Percentiles rank a stretch among this genome's conserved stretches.
These are phyloP conservation scores for Penicillium bovifimosum DNA, from an alignment of 495 filamentous ascomycete species.

Conservation along the genomic window DNA sequence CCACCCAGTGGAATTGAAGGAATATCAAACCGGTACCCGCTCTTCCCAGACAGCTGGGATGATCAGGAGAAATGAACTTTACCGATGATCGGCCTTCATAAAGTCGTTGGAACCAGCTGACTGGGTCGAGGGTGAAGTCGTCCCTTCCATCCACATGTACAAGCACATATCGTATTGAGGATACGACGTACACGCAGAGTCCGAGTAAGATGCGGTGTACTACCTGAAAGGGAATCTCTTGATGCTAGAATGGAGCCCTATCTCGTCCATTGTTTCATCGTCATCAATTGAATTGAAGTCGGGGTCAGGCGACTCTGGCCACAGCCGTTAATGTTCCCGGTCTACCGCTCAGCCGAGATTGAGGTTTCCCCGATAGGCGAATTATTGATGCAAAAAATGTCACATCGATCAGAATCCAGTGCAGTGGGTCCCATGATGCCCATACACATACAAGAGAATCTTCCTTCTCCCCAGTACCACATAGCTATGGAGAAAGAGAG, in stretches of 20 bases:
- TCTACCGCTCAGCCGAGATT: background rate
- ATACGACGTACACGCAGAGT: too few species aligned
- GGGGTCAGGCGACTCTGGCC: too few species aligned
- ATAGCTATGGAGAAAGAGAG: background rate
- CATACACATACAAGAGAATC: background rate
- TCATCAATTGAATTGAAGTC: background rate
- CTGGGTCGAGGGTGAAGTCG: background rate
- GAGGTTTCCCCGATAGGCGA: background rate
- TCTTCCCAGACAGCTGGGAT: constrained; percentile 1
- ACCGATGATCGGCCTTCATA: background rate
- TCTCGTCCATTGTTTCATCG: constrained; percentile 2
- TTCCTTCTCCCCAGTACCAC: background rate
- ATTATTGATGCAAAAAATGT: background rate
- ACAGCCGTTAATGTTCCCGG: background rate
- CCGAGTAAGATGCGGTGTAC: background rate
- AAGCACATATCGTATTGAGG: background rate
- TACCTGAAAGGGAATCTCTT: background rate
- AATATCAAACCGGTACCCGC: constrained; percentile 10
- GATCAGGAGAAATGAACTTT: constrained; percentile 2
- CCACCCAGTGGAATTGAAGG: constrained; percentile 7
- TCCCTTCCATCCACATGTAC: too few species aligned
- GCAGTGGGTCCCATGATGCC: background rate
- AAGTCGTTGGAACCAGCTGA: constrained; percentile 1
- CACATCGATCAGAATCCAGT: background rate
- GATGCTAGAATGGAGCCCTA: background rate